A percentile compares a stretch with the other conserved stretches of the same genome.
Conservation (phyloP, 345 rosid genomes). For the Isatis tinctoria region DNA sequence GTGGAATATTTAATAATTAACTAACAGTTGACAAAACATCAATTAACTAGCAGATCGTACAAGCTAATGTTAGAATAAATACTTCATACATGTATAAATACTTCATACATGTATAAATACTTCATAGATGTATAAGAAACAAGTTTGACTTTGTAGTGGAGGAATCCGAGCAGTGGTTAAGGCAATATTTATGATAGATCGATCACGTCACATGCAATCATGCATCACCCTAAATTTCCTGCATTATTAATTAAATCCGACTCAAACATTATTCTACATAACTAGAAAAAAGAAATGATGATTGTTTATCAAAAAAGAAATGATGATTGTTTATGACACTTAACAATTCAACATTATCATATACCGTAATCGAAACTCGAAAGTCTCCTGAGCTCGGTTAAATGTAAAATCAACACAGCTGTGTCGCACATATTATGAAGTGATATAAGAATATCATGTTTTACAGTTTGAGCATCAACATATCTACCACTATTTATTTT, state of each 20-base stretch:
- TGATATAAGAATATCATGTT: no score
- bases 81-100: no score
- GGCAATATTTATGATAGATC: conserved; percentile 18
- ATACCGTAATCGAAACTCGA: neutral
- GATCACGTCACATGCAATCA: conserved; percentile 20
- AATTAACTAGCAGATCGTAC: neutral
- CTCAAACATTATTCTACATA: neutral
- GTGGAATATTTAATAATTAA: conserved; percentile 10
- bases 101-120: neutral
- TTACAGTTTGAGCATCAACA: no score
- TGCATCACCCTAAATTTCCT: conserved; percentile 6
- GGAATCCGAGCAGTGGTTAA: conserved; percentile 14
- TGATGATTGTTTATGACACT: neutral
- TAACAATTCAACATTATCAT: neutral
- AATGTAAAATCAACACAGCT: neutral
- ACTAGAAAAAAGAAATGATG: neutral
- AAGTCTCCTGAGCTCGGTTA: neutral
- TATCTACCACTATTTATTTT: no score
- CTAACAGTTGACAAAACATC: conserved; percentile 2
- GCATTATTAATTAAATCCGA: neutral
- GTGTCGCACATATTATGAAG: neutral
- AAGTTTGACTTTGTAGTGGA: conserved; percentile 19
- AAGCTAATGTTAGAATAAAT: no score
- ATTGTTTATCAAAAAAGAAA: neutral
- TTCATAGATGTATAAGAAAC: neutral